Conservation (phyloP, 495 filamentous ascomycete genomes). For the Chaetomium cochliodes region DNA sequence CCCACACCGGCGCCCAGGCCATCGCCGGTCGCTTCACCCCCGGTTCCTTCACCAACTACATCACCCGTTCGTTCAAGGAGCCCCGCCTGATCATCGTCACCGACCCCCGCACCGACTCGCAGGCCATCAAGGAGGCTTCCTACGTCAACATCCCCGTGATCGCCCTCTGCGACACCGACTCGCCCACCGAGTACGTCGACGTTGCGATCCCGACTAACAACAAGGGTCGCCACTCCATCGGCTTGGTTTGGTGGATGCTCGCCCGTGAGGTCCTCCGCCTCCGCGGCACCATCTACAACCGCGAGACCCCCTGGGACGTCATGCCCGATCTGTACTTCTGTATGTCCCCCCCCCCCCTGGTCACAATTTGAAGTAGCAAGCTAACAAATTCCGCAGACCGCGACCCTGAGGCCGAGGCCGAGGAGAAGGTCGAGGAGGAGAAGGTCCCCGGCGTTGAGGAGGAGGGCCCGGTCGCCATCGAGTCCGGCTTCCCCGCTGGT, state of each 20-base stretch:
- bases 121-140: conserved; percentile 99
- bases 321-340: conserved; percentile 99
- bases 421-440: conserved; percentile 75
- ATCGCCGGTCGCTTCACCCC: conserved; percentile 99
- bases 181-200: conserved; percentile 98
- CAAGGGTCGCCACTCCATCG: conserved; percentile 98
- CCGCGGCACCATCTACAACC: conserved; percentile 88
- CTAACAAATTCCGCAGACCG: conserved; percentile 58
- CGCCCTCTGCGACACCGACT: conserved; percentile 98
- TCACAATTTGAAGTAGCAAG: conserved; percentile 18
- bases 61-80: conserved; percentile 99
- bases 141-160: conserved; percentile 99
- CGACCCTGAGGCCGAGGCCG: conserved; percentile 97
- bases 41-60: conserved; percentile 99
- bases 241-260: conserved; percentile 98
- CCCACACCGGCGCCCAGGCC: conserved; percentile 94
- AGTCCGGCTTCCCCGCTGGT: conserved; percentile 63
- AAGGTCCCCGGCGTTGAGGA: conserved; percentile 79
- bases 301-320: conserved; percentile 95
- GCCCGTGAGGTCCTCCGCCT: conserved; percentile 99
- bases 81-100: conserved; percentile 99
- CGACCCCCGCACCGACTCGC: conserved; percentile 97
- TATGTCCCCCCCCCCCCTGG: conserved; percentile 34
- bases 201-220: conserved; percentile 99
- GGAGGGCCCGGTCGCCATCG: conserved; percentile 73